Evolutionary conservation across 192 early-diverging fungal genomes (phyloP).

Genomic region (Linnemannia elongata): DNA sequence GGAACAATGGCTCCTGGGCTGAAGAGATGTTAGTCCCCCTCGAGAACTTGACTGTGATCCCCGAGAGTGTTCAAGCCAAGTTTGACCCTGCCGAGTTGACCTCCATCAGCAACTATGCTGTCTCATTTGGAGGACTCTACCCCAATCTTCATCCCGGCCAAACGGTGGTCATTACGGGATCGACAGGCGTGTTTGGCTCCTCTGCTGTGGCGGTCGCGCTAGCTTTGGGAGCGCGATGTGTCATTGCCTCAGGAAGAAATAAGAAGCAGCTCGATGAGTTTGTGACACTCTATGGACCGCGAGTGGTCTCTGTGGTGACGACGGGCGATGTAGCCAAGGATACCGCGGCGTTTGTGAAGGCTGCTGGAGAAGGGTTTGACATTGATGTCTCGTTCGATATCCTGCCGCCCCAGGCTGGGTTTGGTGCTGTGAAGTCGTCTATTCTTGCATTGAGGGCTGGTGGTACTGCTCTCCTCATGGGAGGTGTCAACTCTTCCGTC

Average conservation of each 20-base stretch:
- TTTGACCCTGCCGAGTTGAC: constrained; percentile 15
- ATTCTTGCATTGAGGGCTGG: constrained; percentile 26
- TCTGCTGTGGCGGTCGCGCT: constrained; percentile 37
- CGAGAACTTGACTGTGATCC: constrained; percentile 46
- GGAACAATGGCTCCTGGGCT: constrained; percentile 46
- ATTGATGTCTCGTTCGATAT: constrained; percentile 50
- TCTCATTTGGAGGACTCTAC: constrained; percentile 37
- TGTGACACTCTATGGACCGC: constrained; percentile 17
- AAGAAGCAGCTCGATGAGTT: constrained; percentile 19
- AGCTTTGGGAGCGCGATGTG: constrained; percentile 43
- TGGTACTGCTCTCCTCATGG: background rate
- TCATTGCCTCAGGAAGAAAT: constrained; percentile 35
- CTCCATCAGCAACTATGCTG: constrained; percentile 26
- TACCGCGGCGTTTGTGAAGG: constrained; percentile 13
- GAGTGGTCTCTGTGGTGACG: constrained; percentile 36
- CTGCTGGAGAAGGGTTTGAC: constrained; percentile 35
- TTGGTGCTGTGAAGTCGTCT: constrained; percentile 16
- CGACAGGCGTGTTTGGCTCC: constrained; percentile 46
- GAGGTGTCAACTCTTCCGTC: background rate
- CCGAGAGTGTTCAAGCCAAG: constrained; percentile 20
- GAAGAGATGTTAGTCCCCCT: constrained; percentile 38
- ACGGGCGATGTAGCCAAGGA: constrained; percentile 32
- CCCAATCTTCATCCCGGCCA: constrained; percentile 41
- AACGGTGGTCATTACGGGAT: constrained; percentile 40
- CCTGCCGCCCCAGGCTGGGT: constrained; percentile 22